Conservation (phyloP, 257 asterid species). For the Buddleja alternifolia region DNA sequence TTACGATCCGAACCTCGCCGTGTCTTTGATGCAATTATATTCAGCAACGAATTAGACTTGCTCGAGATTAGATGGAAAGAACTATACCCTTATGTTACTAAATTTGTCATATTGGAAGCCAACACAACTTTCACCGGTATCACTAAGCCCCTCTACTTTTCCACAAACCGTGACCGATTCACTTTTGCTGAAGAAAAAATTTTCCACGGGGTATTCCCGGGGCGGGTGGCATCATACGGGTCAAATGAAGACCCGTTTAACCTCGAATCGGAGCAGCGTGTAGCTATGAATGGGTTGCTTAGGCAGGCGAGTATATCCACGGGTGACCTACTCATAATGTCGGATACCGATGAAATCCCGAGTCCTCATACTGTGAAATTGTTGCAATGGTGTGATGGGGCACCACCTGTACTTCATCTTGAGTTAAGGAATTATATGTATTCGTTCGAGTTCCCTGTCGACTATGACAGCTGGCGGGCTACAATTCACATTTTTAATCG, state of each 20-base stretch:
- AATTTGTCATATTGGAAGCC: slow-evolving; percentile 84
- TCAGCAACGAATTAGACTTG: slow-evolving; percentile 87
- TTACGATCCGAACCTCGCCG: slow-evolving; percentile 75
- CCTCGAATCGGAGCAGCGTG: slow-evolving; percentile 75
- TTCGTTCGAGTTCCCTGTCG: slow-evolving; percentile 90
- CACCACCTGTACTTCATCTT: slow-evolving; percentile 73
- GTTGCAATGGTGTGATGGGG: slow-evolving; percentile 91
- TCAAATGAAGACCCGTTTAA: slow-evolving; percentile 66
- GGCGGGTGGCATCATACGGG: slow-evolving; percentile 48
- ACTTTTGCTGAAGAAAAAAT: slow-evolving; percentile 72
- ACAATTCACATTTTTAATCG: slow-evolving; percentile 56
- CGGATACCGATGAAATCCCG: slow-evolving; percentile 93
- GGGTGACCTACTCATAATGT: slow-evolving; percentile 81
- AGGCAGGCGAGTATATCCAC: slow-evolving; percentile 59
- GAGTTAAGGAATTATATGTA: slow-evolving; percentile 70
- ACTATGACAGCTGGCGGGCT: slow-evolving; percentile 86
- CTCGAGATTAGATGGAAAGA: slow-evolving; percentile 92
- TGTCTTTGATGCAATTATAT: slow-evolving; percentile 77
- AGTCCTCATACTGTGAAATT: slow-evolving; percentile 84
- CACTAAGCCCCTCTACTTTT: slow-evolving; percentile 72
- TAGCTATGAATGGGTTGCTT: slow-evolving; percentile 67
- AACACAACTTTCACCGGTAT: slow-evolving; percentile 95
- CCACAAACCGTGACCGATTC: slow-evolving; percentile 54
- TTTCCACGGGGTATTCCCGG: slow-evolving; percentile 62
- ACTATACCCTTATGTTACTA: slow-evolving; percentile 66